Base-by-base conservation (phyloP, 192 early-diverging fungal species). In the Thamnidium elegans region DNA sequence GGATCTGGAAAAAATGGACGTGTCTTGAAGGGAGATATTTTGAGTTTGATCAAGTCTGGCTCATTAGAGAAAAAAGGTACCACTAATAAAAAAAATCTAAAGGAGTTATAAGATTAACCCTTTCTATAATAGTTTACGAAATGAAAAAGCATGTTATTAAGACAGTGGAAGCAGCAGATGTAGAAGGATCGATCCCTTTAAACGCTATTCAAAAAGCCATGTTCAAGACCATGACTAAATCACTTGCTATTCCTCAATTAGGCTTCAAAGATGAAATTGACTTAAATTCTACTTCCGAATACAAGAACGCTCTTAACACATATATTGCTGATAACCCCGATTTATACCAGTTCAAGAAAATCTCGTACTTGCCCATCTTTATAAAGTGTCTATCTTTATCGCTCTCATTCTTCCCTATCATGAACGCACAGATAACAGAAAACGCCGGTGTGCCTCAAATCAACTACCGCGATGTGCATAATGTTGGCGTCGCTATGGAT, bases 401-500 rank as follows among this genome's bases (percentile, higher is more conserved):
- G 6, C 75, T 97, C 62, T 55, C 76, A 15, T 75, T 91, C 50
- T 97, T 84, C 77, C 97, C 94, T 15, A 84, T 97, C 13, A 65
- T 99, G 36, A 99, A 99, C 59, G 87, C 93, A 11, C 60, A 94
- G 6, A 31, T 91, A 0, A 51, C 54, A 23, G 65, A 77, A 15
- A 67, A 76, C 11, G 74, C 81, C 63, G 71, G 69, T 0, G 71
- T 70, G n/a, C 84, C 85, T 39, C 78, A 80, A 69, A 67, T 99
- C 45, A 75, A 80, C 61, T 95, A 89, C 72, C 83, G 92, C 48
- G 76, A 75, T 3, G 70, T 74, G 2, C 96, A 97, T 74, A 96
- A 99, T 77, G 90, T 99, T 69, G 91, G 94, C 42, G 73, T 99
- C 31, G 97, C 97, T 11, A 95, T 99, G 94, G 97, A 99, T 68